phyloP scores from a whole-genome alignment of 2,329 filamentous ascomycete species.

The Alternaria brassicae region DNA sequence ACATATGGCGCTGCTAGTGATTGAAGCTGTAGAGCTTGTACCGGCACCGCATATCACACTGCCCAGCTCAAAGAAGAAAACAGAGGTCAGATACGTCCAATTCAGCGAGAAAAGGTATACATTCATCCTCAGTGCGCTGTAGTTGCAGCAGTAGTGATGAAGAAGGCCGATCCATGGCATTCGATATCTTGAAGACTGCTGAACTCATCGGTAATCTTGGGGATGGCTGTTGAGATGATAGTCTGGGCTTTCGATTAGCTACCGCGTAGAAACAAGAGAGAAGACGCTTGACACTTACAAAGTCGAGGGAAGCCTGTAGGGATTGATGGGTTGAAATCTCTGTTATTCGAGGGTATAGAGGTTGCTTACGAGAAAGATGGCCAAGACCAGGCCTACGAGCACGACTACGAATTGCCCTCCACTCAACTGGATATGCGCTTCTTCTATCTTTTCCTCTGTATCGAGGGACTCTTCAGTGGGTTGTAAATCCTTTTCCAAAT shows the following conservation, averaged over 20 bases:
- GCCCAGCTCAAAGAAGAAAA: conserved; percentile 6
- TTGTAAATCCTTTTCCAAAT: background rate
- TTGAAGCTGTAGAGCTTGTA: background rate
- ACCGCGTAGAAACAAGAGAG: background rate
- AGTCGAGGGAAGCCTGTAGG: conserved; percentile 4
- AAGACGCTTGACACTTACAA: background rate
- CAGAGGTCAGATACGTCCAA: conserved; percentile 15
- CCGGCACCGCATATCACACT: conserved; percentile 7
- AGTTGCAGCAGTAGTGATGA: conserved; percentile 19
- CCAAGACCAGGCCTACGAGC: conserved; percentile 2
- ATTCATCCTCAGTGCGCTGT: conserved; percentile 23
- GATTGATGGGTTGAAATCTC: background rate
- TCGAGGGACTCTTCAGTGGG: background rate
- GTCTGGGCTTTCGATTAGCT: background rate
- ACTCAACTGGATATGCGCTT: conserved; percentile 1
- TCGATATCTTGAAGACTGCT: conserved; percentile 37
- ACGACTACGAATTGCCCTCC: conserved; percentile 2
- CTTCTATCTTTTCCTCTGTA: background rate
- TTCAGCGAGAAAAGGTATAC: conserved; percentile 27
- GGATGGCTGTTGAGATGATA: conserved; percentile 42
- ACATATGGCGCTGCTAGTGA: conserved; percentile 6
- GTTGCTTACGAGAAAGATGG: conserved; percentile 8
- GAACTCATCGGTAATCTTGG: conserved; percentile 43
- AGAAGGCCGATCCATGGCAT: conserved; percentile 46
- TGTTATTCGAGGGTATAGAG: background rate